These are phyloP conservation scores for Tuber brumale DNA, from an alignment of 495 filamentous ascomycete genomes.

Conservation along the genomic window DNA sequence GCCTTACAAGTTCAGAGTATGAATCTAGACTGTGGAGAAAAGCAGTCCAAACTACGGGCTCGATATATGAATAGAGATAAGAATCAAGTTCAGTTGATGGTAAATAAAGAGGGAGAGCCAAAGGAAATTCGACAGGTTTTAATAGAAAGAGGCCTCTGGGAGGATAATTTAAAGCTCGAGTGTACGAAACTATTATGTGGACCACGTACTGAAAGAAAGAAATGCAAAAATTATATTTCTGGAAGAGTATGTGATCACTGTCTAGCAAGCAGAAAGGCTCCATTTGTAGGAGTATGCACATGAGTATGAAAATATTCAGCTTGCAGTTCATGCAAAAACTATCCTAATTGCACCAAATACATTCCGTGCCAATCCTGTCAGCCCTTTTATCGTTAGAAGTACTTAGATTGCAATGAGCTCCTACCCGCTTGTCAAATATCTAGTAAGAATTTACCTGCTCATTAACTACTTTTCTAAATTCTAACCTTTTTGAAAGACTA, in stretches of 20 bases:
- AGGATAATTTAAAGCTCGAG: background rate
- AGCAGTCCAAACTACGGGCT: background rate
- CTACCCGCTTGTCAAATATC: background rate
- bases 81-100: background rate
- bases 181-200: background rate
- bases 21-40: background rate
- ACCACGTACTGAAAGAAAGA: background rate
- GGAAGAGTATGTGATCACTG: background rate
- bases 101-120: background rate
- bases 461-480: background rate
- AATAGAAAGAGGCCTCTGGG: conserved; percentile 13
- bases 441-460: background rate
- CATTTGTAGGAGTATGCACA: background rate
- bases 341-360: background rate
- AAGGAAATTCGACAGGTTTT: conserved; percentile 6
- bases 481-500: background rate
- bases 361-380: background rate
- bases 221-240: background rate
- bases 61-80: conserved; percentile 4
- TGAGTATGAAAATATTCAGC: background rate
- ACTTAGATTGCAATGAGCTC: background rate
- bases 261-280: background rate
- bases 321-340: background rate
- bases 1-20: conserved; percentile 10
- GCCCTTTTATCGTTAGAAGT: background rate